These are phyloP conservation scores for Ceratobasidium sp. DNA, from an alignment of 1,284 basidiomycete genomes.

Conservation along the genomic window DNA sequence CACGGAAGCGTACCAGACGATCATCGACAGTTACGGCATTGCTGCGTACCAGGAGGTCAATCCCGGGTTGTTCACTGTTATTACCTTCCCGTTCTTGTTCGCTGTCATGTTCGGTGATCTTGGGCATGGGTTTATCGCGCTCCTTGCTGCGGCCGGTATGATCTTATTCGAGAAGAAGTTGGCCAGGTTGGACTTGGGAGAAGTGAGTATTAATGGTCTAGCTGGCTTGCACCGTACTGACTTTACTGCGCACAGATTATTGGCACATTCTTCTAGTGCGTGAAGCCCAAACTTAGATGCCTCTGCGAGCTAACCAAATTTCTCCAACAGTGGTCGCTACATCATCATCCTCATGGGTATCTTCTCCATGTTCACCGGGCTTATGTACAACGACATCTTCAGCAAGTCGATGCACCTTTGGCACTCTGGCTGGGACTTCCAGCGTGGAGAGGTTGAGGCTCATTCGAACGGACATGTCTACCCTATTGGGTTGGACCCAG, in stretches of 20 bases:
- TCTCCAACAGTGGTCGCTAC: slow-evolving; percentile 82
- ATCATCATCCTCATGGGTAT: slow-evolving; percentile 97
- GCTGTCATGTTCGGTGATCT: slow-evolving; percentile 99
- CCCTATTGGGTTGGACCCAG: slow-evolving; percentile 94
- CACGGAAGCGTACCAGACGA: slow-evolving; percentile 96
- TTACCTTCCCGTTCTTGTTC: slow-evolving; percentile 98
- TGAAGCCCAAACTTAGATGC: slow-evolving; percentile 49
- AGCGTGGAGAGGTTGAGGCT: slow-evolving; percentile 64
- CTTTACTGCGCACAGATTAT: slow-evolving; percentile 66
- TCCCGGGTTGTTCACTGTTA: slow-evolving; percentile 92
- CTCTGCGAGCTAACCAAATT: slow-evolving; percentile 28
- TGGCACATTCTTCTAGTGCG: slow-evolving; percentile 93
- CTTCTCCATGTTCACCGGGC: slow-evolving; percentile 95
- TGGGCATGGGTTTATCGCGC: slow-evolving; percentile 91
- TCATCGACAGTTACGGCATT: slow-evolving; percentile 98
- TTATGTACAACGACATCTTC: slow-evolving; percentile 99
- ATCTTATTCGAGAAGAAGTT: slow-evolving; percentile 86
- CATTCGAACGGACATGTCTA: slow-evolving; percentile 76
- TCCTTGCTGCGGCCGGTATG: slow-evolving; percentile 83
- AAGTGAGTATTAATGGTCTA: slow-evolving; percentile 61
- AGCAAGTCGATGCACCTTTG: slow-evolving; percentile 92
- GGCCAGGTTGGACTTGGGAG: slow-evolving; percentile 79
- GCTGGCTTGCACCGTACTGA: background rate
- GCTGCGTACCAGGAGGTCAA: slow-evolving; percentile 98
- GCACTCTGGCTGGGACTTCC: slow-evolving; percentile 89